Evolutionary conservation across 495 filamentous ascomycete genomes (phyloP), one percentile per base, ranked within the genome.

Genomic region (Pyronema domesticum): DNA sequence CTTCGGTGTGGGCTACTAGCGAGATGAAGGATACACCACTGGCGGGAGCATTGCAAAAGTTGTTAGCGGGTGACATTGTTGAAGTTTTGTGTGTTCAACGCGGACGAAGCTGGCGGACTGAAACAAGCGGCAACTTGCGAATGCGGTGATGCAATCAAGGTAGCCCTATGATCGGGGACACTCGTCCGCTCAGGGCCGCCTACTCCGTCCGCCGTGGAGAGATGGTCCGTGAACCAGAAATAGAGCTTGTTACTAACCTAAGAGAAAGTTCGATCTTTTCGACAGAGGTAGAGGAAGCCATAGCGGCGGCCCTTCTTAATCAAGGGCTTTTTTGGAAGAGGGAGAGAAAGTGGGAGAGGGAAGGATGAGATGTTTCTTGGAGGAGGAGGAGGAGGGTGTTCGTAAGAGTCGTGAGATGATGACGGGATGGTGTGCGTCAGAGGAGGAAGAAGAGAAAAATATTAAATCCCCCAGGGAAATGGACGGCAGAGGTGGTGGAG

Each of bases 1-100:
- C 60, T 37, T 66, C 63, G 1, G 53, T 66, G 17, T 63, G 60
- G 17, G 63, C 63, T 23, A 66, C 53, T 6, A 66, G 53, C 14
- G 63, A 66, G 33, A 66, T 49, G 37, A 65, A 66, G 17, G 63
- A 65, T 34, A 66, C 56, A 8, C 63, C 63, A 40, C 63, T 66
- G 57, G 47, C 34, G 34, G 45, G 45, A n/a, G 18, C 45, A 23
- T 35, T 34, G 4, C 3, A 50, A 34, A 42, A 42, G 15, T 42
- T 42, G 39, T 42, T 42, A 42, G 39, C 11, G 15, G 11, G 1
- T 13, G 39, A 1, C 39, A 42, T 42, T 42, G 23, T 30, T 30
- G 23, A 30, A 30, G 39, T 17, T 42, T 42, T 42, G 39, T 13
- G 15, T 42, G 6, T 13, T 13, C 39, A 1, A 42, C 15, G 15